Percentiles rank a stretch among this genome's conserved stretches.
Conservation (phyloP, 257 asterid genomes). For the Scutellaria baicalensis region DNA sequence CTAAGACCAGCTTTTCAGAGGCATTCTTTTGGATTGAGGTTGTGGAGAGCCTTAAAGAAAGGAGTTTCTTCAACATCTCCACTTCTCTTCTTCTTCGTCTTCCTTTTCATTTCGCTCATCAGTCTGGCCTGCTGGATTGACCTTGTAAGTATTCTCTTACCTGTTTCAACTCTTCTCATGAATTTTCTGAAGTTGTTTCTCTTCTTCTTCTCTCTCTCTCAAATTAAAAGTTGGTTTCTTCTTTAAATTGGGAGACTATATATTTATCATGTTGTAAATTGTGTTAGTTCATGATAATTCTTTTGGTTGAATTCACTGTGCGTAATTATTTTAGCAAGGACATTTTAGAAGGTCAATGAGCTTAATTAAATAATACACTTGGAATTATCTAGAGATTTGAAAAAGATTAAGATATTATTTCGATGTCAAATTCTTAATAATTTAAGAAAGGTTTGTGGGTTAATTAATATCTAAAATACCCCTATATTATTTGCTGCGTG, state of each 20-base stretch:
- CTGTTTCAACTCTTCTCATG: background rate
- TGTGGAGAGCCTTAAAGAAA: constrained; percentile 28
- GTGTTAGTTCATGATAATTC: no score
- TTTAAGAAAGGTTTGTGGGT: background rate
- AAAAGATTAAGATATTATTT: background rate
- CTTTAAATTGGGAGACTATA: background rate
- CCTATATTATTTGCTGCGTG: no score
- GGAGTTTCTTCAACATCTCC: background rate
- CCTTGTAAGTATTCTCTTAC: constrained; percentile 27
- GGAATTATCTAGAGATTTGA: background rate
- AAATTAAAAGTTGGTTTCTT: background rate
- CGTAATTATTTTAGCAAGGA: background rate
- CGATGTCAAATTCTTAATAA: background rate
- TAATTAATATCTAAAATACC: no score
- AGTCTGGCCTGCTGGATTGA: constrained; percentile 28
- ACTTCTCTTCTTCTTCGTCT: constrained; percentile 23
- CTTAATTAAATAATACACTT: background rate
- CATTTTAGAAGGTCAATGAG: background rate
- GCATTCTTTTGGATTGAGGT: constrained; percentile 9
- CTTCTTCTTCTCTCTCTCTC: background rate
- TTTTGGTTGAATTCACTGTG: no score
- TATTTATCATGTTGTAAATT: background rate
- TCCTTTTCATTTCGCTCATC: constrained; percentile 23
- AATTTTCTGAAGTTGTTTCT: background rate
- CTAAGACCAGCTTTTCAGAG: constrained; percentile 41